Base-by-base conservation (phyloP, 441 rosid genomes). In the Viola pubescens region DNA sequence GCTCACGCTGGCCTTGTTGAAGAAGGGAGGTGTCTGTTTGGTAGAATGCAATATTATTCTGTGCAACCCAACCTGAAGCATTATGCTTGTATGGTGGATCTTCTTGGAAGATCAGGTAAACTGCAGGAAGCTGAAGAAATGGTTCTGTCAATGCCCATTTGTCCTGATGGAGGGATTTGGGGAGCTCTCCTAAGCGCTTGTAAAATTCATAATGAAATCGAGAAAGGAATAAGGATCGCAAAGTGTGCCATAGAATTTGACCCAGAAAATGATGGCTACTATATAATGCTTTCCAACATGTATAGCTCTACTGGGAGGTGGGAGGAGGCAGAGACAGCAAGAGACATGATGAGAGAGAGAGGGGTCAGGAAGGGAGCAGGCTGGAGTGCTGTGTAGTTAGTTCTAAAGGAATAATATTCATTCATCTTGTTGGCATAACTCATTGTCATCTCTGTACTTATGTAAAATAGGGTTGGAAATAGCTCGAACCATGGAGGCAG, bases 1-100 rank as follows among this genome's bases (percentile, higher is more conserved):
- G 73, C 84, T 69, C 94, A 86, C 62, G 77, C 82, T 53, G 94
- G 96, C 47, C 56, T 86, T 60, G 82, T 80, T 71, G 89, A 80
- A 6, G 74, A 81, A 79, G 91, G 91, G 64, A 70, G 75, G 4
- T 72, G 73, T 48, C 49, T 81, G 56, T 78, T 84, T 52, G 73
- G 74, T 19, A 65, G 64, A 63, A 86, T 88, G 96, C 65, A 66
- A 51, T 57, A 60, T 63, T 75, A 84, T 16, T 77, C 79, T 9
- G 45, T 81, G 71, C 75, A 62, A 46, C 88, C 89, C 1, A 67
- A 71, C 54, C 61, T 86, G 39, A 75, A 80, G 56, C 96, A 86
- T 62, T 86, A 74, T 71, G 77, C 80, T 5, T 88, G 96, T 44
- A 55, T 82, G 62, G 96, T 81, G 48, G 94, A 86, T 73, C 77